Conservation (phyloP, 495 filamentous ascomycete species). For the Massariosphaeria phaeospora region DNA sequence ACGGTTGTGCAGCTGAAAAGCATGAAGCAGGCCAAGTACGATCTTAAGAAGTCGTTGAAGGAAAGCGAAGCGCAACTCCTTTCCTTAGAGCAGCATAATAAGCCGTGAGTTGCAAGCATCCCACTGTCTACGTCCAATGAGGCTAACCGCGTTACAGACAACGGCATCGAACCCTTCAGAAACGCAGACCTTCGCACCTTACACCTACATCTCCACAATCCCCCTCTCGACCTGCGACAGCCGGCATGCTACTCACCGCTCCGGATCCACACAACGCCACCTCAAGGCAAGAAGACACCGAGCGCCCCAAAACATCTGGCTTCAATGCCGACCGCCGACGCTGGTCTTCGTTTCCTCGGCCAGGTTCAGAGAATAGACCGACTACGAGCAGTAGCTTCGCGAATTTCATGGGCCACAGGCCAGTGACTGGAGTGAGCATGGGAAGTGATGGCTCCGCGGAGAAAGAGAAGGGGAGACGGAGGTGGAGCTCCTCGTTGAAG, state of each 20-base stretch:
- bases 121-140: background rate
- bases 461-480: background rate
- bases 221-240: background rate
- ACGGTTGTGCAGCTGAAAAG: conserved; percentile 25
- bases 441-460: background rate
- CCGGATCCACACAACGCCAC: background rate
- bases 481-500: conserved; percentile 1
- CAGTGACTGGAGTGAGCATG: background rate
- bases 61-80: conserved; percentile 24
- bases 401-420: background rate
- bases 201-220: background rate
- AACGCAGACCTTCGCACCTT: background rate
- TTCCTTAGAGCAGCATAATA: conserved; percentile 17
- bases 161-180: conserved; percentile 3
- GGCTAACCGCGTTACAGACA: background rate
- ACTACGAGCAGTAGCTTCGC: conserved; percentile 2
- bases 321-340: background rate
- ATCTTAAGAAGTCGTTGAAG: conserved; percentile 26
- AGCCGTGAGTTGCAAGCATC: conserved; percentile 8
- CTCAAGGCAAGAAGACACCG: background rate
- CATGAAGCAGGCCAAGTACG: conserved; percentile 22
- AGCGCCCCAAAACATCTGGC: too few species aligned
- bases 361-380: background rate
- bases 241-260: background rate
- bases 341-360: background rate